Evolutionary conservation across 1,284 basidiomycete genomes (phyloP).

Genomic region (Boletus sp.): DNA sequence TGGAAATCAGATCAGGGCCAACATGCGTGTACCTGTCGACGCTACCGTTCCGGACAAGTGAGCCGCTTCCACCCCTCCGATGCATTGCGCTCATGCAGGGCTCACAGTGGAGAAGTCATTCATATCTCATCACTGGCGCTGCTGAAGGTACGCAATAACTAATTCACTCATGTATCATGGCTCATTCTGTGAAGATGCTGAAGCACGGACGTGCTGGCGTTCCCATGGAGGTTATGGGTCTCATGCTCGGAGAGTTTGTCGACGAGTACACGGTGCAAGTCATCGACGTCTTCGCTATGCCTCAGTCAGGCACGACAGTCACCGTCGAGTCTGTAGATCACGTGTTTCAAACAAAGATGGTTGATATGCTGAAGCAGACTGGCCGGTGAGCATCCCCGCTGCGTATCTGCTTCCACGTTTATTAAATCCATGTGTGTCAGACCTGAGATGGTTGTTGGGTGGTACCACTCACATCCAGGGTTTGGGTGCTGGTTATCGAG

Average conservation of each 20-base stretch:
- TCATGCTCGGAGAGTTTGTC: slow-evolving; percentile 98
- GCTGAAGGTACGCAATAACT: slow-evolving; percentile 64
- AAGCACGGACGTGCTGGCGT: slow-evolving; percentile 99
- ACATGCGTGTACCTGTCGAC: slow-evolving; percentile 44
- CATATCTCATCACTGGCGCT: slow-evolving; percentile 94
- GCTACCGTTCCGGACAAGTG: slow-evolving; percentile 69
- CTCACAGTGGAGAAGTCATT: slow-evolving; percentile 86
- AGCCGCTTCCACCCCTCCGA: slow-evolving; percentile 20
- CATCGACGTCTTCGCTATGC: slow-evolving; percentile 99
- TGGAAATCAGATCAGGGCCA: slow-evolving; percentile 40
- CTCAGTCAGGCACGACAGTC: slow-evolving; percentile 97
- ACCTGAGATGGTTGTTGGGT: slow-evolving; percentile 98
- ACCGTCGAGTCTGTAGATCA: slow-evolving; percentile 99
- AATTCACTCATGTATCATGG: neutral
- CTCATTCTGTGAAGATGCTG: slow-evolving; percentile 73
- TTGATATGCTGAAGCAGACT: slow-evolving; percentile 99
- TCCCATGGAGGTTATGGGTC: slow-evolving; percentile 99
- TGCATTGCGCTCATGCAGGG: slow-evolving; percentile 8
- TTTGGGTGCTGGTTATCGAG: slow-evolving; percentile 99
- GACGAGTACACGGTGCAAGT: slow-evolving; percentile 98
- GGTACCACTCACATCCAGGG: slow-evolving; percentile 99
- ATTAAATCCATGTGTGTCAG: slow-evolving; percentile 39
- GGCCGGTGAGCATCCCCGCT: slow-evolving; percentile 60
- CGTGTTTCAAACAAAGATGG: slow-evolving; percentile 98
- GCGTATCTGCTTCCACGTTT: slow-evolving; percentile 1